Conservation (phyloP, 2,329 filamentous ascomycete species). For the Aspergillus udagawae region DNA sequence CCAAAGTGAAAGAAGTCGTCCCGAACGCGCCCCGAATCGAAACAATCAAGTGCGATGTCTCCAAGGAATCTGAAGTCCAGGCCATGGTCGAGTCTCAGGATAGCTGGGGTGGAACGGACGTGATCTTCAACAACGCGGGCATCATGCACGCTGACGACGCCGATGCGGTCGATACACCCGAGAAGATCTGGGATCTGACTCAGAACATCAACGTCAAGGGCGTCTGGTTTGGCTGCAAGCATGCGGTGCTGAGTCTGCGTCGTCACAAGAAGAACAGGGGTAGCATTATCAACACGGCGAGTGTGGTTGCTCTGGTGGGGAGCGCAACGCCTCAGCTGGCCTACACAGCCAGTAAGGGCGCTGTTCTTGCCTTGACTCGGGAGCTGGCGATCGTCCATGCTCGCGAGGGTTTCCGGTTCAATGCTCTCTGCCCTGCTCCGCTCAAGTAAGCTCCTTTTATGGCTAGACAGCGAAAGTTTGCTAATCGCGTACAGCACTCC, state of each 20-base stretch:
- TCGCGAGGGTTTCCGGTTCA: slow-evolving; percentile 84
- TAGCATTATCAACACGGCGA: slow-evolving; percentile 89
- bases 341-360: slow-evolving; percentile 92
- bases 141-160: slow-evolving; percentile 88
- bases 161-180: slow-evolving; percentile 77
- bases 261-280: slow-evolving; percentile 73
- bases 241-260: slow-evolving; percentile 77
- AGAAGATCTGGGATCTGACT: slow-evolving; percentile 91
- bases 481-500: slow-evolving; percentile 57
- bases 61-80: slow-evolving; percentile 75
- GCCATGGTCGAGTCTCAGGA: slow-evolving; percentile 72
- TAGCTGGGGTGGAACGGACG: slow-evolving; percentile 79
- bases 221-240: slow-evolving; percentile 95
- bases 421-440: slow-evolving; percentile 82
- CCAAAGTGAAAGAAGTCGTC: slow-evolving; percentile 70
- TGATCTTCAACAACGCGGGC: slow-evolving; percentile 96
- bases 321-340: slow-evolving; percentile 84
- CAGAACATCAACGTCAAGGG: slow-evolving; percentile 96
- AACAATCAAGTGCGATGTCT: slow-evolving; percentile 59
- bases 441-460: slow-evolving; percentile 57
- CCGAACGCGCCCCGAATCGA: slow-evolving; percentile 42
- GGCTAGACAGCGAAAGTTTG: background rate
- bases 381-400: slow-evolving; percentile 92
- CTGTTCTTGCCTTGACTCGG: slow-evolving; percentile 82
- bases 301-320: slow-evolving; percentile 81